Conservation (phyloP, 495 filamentous ascomycete species). For the Diplogelasinospora grovesii region DNA sequence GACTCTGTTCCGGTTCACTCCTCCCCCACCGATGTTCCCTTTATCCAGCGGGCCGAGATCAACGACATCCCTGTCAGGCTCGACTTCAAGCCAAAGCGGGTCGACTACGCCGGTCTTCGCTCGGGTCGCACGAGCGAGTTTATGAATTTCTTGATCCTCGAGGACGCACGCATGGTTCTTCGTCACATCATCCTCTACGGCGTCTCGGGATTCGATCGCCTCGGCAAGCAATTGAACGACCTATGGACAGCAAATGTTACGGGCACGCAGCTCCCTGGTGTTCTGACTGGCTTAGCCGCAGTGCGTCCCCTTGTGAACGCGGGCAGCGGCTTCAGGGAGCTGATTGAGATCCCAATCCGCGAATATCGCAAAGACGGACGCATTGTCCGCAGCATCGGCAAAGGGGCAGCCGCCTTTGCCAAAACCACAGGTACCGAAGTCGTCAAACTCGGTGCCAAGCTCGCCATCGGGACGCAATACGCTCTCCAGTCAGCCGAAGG, state of each 20-base stretch:
- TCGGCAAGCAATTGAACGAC: conserved; percentile 84
- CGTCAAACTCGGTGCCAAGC: conserved; percentile 86
- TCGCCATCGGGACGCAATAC: conserved; percentile 91
- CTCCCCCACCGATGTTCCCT: conserved; percentile 67
- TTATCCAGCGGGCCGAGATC: conserved; percentile 85
- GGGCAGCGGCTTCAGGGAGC: conserved; percentile 73
- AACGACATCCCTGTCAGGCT: conserved; percentile 74
- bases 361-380: conserved; percentile 94
- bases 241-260: conserved; percentile 97
- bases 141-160: conserved; percentile 96
- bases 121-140: conserved; percentile 98
- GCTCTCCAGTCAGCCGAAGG: conserved; percentile 83
- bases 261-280: conserved; percentile 77
- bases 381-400: conserved; percentile 83
- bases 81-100: conserved; percentile 96
- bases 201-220: conserved; percentile 77
- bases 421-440: conserved; percentile 89
- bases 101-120: conserved; percentile 90
- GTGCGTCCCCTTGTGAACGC: conserved; percentile 87
- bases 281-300: conserved; percentile 84
- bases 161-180: conserved; percentile 79
- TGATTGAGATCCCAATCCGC: conserved; percentile 80
- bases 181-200: conserved; percentile 89
- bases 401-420: conserved; percentile 81
- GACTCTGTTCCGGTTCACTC: conserved; percentile 47